Base-by-base conservation (phyloP, 2,329 filamentous ascomycete species). In the Zymoseptoria brevis region DNA sequence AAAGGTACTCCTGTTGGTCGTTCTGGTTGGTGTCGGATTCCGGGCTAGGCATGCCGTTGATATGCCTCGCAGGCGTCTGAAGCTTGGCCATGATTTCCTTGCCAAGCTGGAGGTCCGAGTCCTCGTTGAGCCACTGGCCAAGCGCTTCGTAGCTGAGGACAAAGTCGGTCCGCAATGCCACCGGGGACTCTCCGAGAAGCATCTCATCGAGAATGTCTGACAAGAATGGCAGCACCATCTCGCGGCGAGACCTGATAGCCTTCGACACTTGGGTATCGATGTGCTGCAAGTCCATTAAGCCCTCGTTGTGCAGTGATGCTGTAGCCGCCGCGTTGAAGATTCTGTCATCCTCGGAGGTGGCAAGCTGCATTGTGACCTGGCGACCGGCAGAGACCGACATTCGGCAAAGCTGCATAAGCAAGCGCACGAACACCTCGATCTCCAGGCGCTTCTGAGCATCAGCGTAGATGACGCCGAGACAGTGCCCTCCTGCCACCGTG, bases 1-100 rank as follows among this genome's bases (percentile, higher is more conserved):
- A 96, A 19, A 96, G 82, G 71, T 99, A 97, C 67, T 95, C 90
- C 75, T 96, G 85, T 72, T 96, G 90, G 62, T 96, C 90, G 62
- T 86, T 84, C 66, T 86, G 86, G 30, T 83, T 79, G 48, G 77
- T 73, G 16, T 79, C 75, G 53, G 83, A 81, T 54, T 84, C 81
- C 58, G 87, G 83, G 21, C 81, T 83, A 29, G 79, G 75, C 56
- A 80, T 74, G 57, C 80, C 73, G 64, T 80, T 79, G 76, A 82
- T 75, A 77, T 90, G 72, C 4, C 77, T 77, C 49, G 82, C 76
- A 13, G 80, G 78, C 56, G 79, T 78, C 64, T 83, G 81, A 55
- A 88, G 73, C 65, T 83, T 87, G 60, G 79, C 77, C 71, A 92
- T 88, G 61, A 97, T 81, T 41, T 88, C 82, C 66, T 88, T 85